Evolutionary conservation across 2,329 filamentous ascomycete species (phyloP).

Genomic region (Microascus cirrosus): DNA sequence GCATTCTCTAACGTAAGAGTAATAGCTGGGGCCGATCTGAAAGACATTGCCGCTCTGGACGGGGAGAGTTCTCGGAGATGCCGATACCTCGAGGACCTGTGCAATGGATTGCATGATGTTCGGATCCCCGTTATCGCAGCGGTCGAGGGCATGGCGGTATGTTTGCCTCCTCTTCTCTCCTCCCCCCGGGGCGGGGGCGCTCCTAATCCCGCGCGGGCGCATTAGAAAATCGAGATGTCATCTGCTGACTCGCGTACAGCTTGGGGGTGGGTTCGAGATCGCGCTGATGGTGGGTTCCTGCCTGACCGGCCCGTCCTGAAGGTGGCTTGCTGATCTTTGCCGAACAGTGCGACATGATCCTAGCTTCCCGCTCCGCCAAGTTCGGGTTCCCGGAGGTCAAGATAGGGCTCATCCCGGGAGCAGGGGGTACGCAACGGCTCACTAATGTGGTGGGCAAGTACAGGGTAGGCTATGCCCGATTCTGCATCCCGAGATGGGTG

Average conservation of each 20-base stretch:
- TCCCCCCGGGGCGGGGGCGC: neutral
- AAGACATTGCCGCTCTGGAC: constrained; percentile 21
- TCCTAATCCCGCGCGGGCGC: neutral
- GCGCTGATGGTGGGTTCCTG: constrained; percentile 27
- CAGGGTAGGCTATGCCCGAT: constrained; percentile 16
- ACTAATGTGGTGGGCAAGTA: constrained; percentile 28
- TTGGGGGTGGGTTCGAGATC: constrained; percentile 39
- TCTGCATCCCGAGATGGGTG: too few species aligned
- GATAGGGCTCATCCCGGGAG: constrained; percentile 27
- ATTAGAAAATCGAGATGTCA: neutral
- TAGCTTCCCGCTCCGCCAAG: constrained; percentile 20
- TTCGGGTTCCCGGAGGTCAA: constrained; percentile 27
- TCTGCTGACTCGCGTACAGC: constrained; percentile 14
- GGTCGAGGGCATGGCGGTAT: constrained; percentile 37
- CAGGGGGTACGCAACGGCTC: constrained; percentile 26
- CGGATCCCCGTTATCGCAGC: constrained; percentile 36
- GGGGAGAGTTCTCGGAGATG: constrained; percentile 17
- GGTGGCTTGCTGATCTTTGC: neutral
- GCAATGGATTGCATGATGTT: constrained; percentile 18
- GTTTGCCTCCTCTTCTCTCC: constrained; percentile 13
- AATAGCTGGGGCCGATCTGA: constrained; percentile 22
- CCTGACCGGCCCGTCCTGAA: neutral
- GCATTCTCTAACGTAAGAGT: neutral
- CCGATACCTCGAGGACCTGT: constrained; percentile 29
- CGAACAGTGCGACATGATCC: constrained; percentile 25